Base-by-base conservation (phyloP, 225 moss, liverwort and hornwort genomes). In the Takakia lepidozioides region DNA sequence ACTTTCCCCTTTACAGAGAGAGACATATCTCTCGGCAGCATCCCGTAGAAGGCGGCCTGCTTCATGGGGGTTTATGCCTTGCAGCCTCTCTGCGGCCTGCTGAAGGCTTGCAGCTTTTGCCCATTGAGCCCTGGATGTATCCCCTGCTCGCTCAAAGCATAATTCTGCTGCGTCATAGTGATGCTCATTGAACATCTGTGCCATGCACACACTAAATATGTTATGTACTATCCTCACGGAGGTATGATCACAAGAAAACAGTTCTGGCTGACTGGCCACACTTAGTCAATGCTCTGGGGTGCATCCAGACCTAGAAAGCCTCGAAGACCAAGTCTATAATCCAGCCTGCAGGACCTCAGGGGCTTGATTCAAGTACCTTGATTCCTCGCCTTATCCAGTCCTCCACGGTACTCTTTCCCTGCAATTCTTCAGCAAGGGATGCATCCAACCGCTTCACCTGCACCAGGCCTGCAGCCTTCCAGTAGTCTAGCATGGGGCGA, bases 81-180 rank as follows among this genome's bases (percentile, higher is more conserved):
- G 43, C 0, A 44, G 54, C 17, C 55, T 65, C 9, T 71, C 64
- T 2, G 53, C 71, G 36, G 54, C 43, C 42, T 65, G 67, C 59
- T 75, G 61, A 11, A 81, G 44, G 24, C 64, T 55, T 55, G 67
- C 74, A 28, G 80, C 80, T 25, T 56, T 65, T 5, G 75, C 75
- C 59, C 63, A 70, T 22, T 56, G 68, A 25, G 80, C 64, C 22
- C 26, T 63, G 1, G 17, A 9, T 43, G 56, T 32, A 46, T 81
- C 75, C 14, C 80, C 75, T 28, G 80, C 80, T 51, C 59, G 60
- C 15, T 81, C 75, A 56, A 81, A 81, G 38, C 75, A 71, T n/a
- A n/a, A n/a, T n/a, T n/a, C n/a, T n/a, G n/a, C n/a, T n/a, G n/a
- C n/a, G n/a, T n/a, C n/a, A n/a, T n/a, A n/a, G n/a, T n/a, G n/a